These are phyloP conservation scores for Bruguiera sexangula DNA, from an alignment of 345 rosid genomes.

Conservation along the genomic window DNA sequence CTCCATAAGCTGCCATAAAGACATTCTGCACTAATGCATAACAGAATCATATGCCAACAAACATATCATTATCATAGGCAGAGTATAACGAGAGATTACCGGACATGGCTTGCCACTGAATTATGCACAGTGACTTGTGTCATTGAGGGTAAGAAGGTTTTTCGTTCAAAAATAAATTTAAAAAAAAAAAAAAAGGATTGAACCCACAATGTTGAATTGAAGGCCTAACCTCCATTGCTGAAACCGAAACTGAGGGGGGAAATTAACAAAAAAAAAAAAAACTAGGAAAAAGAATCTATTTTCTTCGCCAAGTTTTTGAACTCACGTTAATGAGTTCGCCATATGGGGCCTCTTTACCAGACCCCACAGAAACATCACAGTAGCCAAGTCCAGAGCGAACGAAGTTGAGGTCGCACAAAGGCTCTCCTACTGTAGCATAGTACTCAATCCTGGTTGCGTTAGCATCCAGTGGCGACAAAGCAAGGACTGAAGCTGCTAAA, in stretches of 20 bases:
- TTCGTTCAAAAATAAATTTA: no score
- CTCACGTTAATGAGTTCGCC: constrained; percentile 76
- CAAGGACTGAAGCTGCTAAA: constrained; percentile 63
- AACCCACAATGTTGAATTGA: no score
- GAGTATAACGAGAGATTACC: no score
- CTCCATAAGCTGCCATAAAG: no score
- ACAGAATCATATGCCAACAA: no score
- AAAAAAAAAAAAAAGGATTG: no score
- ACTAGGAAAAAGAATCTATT: neutral
- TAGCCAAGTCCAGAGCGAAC: constrained; percentile 80
- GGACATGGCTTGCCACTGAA: no score
- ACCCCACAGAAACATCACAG: constrained; percentile 67
- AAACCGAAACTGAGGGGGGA: neutral
- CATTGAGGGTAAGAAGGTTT: no score
- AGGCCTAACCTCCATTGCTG: no score
- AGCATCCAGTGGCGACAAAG: constrained; percentile 62
- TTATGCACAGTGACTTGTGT: no score
- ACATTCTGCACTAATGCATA: no score
- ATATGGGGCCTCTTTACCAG: constrained; percentile 68
- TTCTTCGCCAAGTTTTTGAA: neutral
- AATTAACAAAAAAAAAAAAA: neutral
- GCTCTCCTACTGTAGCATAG: constrained; percentile 83
- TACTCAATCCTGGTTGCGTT: constrained; percentile 85
- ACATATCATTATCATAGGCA: no score
- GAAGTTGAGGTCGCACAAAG: constrained; percentile 63